Conservation (phyloP, 2,329 filamentous ascomycete species). For the Trichoderma aggressivum region DNA sequence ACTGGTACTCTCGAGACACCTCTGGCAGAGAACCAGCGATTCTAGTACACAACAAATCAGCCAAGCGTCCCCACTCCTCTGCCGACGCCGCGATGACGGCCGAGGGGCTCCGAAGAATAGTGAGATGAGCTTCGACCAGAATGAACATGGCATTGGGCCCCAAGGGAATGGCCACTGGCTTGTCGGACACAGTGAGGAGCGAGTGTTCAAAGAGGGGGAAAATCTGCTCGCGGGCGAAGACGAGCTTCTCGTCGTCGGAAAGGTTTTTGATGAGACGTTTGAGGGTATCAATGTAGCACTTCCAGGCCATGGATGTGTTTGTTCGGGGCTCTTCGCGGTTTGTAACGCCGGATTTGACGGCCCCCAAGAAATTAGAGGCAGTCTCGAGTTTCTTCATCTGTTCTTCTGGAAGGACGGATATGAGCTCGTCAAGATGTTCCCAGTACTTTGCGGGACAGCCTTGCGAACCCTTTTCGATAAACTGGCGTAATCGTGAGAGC, state of each 20-base stretch:
- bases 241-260: constrained; percentile 43
- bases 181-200: constrained; percentile 44
- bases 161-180: constrained; percentile 32
- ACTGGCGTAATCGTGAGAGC: constrained; percentile 59
- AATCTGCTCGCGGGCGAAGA: constrained; percentile 48
- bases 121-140: constrained; percentile 47
- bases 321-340: constrained; percentile 70
- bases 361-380: constrained; percentile 59
- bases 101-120: constrained; percentile 41
- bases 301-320: constrained; percentile 69
- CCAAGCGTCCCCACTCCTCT: constrained; percentile 61
- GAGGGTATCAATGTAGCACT: constrained; percentile 65
- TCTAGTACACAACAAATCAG: constrained; percentile 57
- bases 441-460: constrained; percentile 71
- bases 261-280: constrained; percentile 50
- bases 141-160: constrained; percentile 37
- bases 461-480: constrained; percentile 81
- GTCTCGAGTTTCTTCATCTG: constrained; percentile 42
- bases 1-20: constrained; percentile 71
- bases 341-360: constrained; percentile 68
- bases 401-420: constrained; percentile 56
- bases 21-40: constrained; percentile 77
- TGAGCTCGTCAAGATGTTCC: constrained; percentile 61
- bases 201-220: constrained; percentile 56
- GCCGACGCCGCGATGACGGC: constrained; percentile 48